Base-by-base conservation (phyloP, 768 basidiomycete genomes). In the Lactarius psammicola region DNA sequence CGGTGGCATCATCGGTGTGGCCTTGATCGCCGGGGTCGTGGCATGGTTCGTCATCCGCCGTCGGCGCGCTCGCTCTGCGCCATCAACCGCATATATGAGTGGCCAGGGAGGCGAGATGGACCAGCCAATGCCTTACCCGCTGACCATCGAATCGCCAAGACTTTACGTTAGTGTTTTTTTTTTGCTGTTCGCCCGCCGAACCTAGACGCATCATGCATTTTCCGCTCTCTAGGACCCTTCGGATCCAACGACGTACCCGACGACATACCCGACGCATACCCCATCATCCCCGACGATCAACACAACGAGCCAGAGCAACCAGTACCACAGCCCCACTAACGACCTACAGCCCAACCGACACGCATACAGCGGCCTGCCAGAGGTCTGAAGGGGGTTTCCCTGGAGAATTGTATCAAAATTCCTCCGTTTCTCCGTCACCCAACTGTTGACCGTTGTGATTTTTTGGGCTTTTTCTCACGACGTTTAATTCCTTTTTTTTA, bases 1-100 rank as follows among this genome's bases (percentile, higher is more conserved):
- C 11, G 85, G 85, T 5, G 85, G 82, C 18, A 65, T 88, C 0
- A 78, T 83, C 31, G 78, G 73, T n/a, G 63, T 84, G 23, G 80
- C 78, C 10, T 67, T 82, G 54, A 74, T 86, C 17, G 79, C 71
- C 4, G 80, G 73, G 1, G 66, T 70, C 9, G 53, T 75, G 10
- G 69, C 79, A 59, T 86, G 81, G 78, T 78, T 81, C 67, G 68
- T 75, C 33, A 71, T 69, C 44, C 73, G 55, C 44, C 75, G 68
- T 56, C 73, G 71, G n/a, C 75, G 75, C 31, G 68, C 76, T 56
- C 68, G 64, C 57, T 56, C 36, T 31, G 56, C 71, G 38, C 64
- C 70, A 6, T 69, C 74, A 18, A 67, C 70, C 9, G 64, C 72
- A 11, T 67, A 63, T 59, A 28, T 15, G 17, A 33, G n/a, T 49